Evolutionary conservation across 2,329 filamentous ascomycete genomes (phyloP).

Genomic region (Xylaria sp.): DNA sequence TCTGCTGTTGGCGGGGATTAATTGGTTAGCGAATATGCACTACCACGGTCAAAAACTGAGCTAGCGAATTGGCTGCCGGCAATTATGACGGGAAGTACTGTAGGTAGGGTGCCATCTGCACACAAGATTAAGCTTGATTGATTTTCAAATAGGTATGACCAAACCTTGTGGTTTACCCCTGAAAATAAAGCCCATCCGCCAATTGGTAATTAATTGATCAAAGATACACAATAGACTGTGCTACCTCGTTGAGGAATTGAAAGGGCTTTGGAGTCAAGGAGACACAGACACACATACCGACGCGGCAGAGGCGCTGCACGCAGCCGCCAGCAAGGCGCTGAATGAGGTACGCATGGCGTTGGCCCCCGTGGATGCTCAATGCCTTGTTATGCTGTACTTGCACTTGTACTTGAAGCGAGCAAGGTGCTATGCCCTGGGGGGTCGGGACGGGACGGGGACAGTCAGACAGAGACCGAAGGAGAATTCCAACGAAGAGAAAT

Average conservation of each 20-base stretch:
- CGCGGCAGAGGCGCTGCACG: conserved; percentile 32
- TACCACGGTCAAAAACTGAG: not conserved
- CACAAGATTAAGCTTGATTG: conserved; percentile 10
- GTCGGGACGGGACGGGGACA: conserved; percentile 5
- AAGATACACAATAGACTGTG: too few species aligned
- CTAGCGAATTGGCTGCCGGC: conserved; percentile 1
- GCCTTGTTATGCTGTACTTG: not conserved
- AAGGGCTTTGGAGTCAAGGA: not conserved
- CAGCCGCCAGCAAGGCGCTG: conserved; percentile 34
- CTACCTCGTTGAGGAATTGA: not conserved
- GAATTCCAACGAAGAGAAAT: not conserved
- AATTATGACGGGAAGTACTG: not conserved
- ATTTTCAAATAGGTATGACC: not conserved
- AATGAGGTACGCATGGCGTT: conserved; percentile 34
- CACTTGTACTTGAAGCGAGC: not conserved
- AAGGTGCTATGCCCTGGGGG: conserved; percentile 6
- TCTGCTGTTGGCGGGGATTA: conserved; percentile 1
- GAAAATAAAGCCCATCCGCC: not conserved
- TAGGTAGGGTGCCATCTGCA: not conserved
- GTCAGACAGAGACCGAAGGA: conserved; percentile 13
- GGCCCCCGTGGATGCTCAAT: conserved; percentile 6
- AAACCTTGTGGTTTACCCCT: not conserved
- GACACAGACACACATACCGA: conserved; percentile 33
- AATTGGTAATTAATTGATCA: not conserved
- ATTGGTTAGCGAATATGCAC: conserved; percentile 28